A percentile compares a stretch with the other conserved stretches of the same genome.
Evolutionary conservation across 345 rosid genomes (phyloP).

Genomic region (Euphorbia lathyris): DNA sequence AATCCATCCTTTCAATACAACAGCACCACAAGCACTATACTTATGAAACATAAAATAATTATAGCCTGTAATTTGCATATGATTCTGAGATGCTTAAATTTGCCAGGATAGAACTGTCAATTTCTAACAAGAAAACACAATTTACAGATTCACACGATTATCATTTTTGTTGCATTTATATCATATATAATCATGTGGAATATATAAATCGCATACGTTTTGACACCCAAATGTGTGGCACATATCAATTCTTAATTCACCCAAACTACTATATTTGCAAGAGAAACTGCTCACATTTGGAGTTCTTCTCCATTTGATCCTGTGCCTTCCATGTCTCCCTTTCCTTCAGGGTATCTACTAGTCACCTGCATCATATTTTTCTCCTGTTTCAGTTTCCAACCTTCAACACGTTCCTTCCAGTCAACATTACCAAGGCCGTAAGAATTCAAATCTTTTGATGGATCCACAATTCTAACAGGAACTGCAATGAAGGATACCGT

Average conservation of each 20-base stretch:
- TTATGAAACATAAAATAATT: neutral
- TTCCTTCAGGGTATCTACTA: slow-evolving; percentile 71
- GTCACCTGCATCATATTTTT: slow-evolving; percentile 70
- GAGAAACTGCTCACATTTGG: slow-evolving; percentile 72
- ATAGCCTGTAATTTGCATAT: neutral
- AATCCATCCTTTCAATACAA: neutral
- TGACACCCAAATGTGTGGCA: neutral
- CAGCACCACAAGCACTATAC: neutral
- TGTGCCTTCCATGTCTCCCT: slow-evolving; percentile 95
- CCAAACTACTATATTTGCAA: neutral
- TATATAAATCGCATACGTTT: no score
- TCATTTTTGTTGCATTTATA: no score
- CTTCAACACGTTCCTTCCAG: slow-evolving; percentile 99
- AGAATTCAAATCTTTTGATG: slow-evolving; percentile 94
- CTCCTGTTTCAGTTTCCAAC: slow-evolving; percentile 99
- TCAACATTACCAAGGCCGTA: slow-evolving; percentile 97
- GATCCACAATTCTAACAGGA: slow-evolving; percentile 97
- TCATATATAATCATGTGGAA: no score
- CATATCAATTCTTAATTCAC: neutral
- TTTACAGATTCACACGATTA: no score
- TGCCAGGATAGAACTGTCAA: no score
- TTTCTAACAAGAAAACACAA: no score
- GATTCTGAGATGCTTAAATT: neutral
- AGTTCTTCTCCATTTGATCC: slow-evolving; percentile 98
- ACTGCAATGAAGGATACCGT: slow-evolving; percentile 42